Conservation (phyloP, 768 basidiomycete species). For the Russula brevipes region DNA sequence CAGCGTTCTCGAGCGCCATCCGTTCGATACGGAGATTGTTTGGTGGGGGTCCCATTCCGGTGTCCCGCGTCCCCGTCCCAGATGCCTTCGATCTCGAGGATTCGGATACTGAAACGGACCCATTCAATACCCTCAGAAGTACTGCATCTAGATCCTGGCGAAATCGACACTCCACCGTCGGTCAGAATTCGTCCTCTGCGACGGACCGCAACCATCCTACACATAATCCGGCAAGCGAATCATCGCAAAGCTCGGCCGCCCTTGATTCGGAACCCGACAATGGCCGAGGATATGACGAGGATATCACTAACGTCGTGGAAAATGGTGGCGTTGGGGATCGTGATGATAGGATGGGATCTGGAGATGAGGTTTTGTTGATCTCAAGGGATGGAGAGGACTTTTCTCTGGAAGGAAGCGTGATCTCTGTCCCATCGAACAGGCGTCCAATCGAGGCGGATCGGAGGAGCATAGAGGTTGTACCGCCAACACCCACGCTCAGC, state of each 20-base stretch:
- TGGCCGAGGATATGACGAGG: not conserved
- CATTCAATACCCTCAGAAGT: conserved; percentile 5
- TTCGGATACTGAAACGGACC: conserved; percentile 1
- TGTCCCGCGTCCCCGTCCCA: conserved; percentile 11
- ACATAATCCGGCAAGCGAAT: not conserved
- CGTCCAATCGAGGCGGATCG: not conserved
- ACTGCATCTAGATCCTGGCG: not conserved
- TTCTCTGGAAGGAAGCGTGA: not conserved
- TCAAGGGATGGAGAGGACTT: conserved; percentile 16
- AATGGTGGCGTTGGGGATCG: not conserved
- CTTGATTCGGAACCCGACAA: not conserved
- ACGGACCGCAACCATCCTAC: not conserved
- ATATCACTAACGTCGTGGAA: not conserved
- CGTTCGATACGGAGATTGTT: conserved; percentile 13
- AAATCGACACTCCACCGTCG: not conserved
- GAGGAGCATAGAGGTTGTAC: conserved; percentile 18
- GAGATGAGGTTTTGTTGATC: conserved; percentile 12
- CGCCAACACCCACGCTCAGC: conserved; percentile 5
- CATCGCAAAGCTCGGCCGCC: not conserved
- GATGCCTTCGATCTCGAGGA: conserved; percentile 13
- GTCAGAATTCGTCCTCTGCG: not conserved
- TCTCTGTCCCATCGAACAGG: not conserved
- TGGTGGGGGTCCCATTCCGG: conserved; percentile 11
- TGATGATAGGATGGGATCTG: not conserved
- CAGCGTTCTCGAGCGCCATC: not conserved